Evolutionary conservation across 73 alveolate species (phyloP), one percentile per base, ranked within the genome.

Genomic region (Symbiodinium natans): DNA sequence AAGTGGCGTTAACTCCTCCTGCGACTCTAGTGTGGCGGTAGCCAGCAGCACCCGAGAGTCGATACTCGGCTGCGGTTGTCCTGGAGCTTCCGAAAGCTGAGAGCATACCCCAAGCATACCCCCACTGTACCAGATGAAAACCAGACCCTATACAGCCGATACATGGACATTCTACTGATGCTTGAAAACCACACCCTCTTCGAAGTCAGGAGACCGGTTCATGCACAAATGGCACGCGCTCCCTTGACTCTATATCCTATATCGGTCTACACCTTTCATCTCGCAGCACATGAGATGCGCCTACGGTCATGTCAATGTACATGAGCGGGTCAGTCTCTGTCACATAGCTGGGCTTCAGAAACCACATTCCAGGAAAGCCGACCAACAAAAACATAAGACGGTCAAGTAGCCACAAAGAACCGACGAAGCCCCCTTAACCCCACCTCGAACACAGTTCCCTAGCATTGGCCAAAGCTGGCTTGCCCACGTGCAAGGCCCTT

Each of bases 41-140:
- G 82, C 82, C 82, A 68, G 82, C 33, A 68, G 82, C 36, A n/a
- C 33, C 82, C 82, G 82, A 68, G 82, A 29, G 36, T 68, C 82
- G 33, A 68, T 29, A 29, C 8, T 19, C 27, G 82, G 39, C 27
- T 68, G 82, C 13, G 82, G 39, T 29, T 25, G 82, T 23, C 82
- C 82, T 68, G 82, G 17, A 8, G 8, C 63, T 8, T 8, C 23
- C 63, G 17, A 48, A 8, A 17, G 23, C 8, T 8, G 63, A 48
- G 63, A 48, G 8, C 63, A 10, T 48, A 48, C 63, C 8, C 8
- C 63, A 48, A 48, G 17, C 23, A 10, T 17, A 17, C 63, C 63
- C 8, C 8, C 63, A 48, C 63, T 10, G 17, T 10, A 48, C 63
- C 8, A 48, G 63, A 17, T 10, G 17, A 48, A 48, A 48, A 10